A percentile compares a stretch with the other conserved stretches of the same genome.
These are phyloP conservation scores for Chrysoporthe puriensis DNA, from an alignment of 2,329 filamentous ascomycete species.

Conservation along the genomic window DNA sequence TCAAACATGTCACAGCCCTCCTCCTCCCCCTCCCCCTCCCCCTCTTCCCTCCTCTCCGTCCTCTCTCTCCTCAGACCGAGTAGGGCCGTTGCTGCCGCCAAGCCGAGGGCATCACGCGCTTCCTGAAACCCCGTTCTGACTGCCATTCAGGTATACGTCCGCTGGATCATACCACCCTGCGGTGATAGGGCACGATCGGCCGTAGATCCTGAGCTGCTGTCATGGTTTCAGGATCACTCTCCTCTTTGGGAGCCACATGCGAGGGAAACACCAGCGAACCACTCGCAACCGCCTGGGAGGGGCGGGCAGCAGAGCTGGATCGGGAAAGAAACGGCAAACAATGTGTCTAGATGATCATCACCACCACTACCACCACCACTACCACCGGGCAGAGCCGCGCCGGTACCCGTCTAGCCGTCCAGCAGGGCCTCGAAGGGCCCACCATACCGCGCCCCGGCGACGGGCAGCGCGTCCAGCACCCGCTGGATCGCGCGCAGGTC, in stretches of 20 bases:
- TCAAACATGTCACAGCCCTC: not conserved
- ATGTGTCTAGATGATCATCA: not conserved
- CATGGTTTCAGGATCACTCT: not conserved
- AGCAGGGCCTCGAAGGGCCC: slow-evolving; percentile 13
- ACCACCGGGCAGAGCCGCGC: too few species aligned
- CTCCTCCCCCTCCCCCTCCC: not conserved
- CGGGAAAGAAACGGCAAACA: not conserved
- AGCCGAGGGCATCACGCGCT: not conserved
- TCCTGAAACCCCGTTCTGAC: slow-evolving; percentile 4
- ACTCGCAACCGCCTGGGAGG: not conserved
- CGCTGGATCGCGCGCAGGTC: slow-evolving; percentile 56
- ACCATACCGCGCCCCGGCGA: slow-evolving; percentile 53
- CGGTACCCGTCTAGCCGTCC: slow-evolving; percentile 9
- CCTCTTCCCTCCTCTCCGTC: not conserved
- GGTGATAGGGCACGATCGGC: not conserved
- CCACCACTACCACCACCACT: too few species aligned
- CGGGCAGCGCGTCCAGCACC: slow-evolving; percentile 51
- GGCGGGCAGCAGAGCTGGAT: too few species aligned
- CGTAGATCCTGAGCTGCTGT: not conserved
- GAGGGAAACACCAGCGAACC: not conserved
- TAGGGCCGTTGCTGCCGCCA: not conserved
- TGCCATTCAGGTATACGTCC: not conserved
- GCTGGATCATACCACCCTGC: not conserved
- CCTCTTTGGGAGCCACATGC: not conserved
- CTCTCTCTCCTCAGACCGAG: not conserved